Conservation (phyloP, 768 basidiomycete genomes). For the Serendipita sp. region DNA sequence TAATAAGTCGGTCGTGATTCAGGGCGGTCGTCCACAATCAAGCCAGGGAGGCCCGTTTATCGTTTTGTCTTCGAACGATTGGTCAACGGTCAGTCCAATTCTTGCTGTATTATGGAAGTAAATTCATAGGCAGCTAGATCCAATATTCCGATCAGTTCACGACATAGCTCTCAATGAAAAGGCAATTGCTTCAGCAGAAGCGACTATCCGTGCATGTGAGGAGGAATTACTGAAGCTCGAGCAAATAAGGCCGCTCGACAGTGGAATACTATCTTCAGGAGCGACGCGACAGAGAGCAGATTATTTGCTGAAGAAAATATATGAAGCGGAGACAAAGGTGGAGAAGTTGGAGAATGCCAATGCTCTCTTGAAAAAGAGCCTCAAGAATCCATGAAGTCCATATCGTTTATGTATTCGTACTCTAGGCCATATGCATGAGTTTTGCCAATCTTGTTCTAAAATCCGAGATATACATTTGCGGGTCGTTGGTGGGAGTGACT, state of each 20-base stretch:
- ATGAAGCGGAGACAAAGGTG: slow-evolving; percentile 47
- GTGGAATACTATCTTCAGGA: slow-evolving; percentile 28
- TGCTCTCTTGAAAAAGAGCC: slow-evolving; percentile 37
- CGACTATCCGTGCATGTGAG: slow-evolving; percentile 54
- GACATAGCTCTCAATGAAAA: slow-evolving; percentile 70
- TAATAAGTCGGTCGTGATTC: neutral
- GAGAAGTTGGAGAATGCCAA: slow-evolving; percentile 59
- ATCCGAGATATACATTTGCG: neutral
- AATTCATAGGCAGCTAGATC: slow-evolving; percentile 31
- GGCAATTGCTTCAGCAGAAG: slow-evolving; percentile 38
- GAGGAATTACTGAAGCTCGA: slow-evolving; percentile 54
- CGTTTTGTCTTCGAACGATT: slow-evolving; percentile 71
- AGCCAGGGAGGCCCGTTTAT: slow-evolving; percentile 83
- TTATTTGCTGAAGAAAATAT: slow-evolving; percentile 64
- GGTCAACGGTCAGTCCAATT: slow-evolving; percentile 41
- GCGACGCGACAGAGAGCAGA: slow-evolving; percentile 44
- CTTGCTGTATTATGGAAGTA: neutral
- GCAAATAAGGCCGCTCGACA: slow-evolving; percentile 27
- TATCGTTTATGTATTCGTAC: neutral
- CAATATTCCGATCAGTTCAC: slow-evolving; percentile 63
- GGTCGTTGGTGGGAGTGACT: neutral
- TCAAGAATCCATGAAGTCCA: neutral
- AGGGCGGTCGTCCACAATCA: slow-evolving; percentile 74
- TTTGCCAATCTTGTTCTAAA: neutral
- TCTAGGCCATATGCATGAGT: neutral